These are phyloP conservation scores for Xylaria sp. DNA, from an alignment of 2,329 filamentous ascomycete genomes.

Conservation along the genomic window DNA sequence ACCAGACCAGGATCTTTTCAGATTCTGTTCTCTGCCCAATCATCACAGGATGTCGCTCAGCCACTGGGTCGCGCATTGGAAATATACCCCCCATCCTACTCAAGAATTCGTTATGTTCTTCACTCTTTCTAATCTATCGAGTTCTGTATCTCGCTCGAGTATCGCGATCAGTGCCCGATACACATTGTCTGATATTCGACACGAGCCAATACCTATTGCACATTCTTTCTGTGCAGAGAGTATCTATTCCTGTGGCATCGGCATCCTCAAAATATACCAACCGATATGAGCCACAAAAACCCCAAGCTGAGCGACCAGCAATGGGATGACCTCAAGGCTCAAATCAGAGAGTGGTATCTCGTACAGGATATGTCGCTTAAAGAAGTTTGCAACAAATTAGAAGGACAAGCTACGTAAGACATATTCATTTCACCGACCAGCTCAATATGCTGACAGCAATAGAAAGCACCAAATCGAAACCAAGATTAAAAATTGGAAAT, in stretches of 20 bases:
- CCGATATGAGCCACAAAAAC: conserved; percentile 6
- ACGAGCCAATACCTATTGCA: neutral
- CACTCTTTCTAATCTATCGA: neutral
- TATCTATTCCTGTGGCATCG: neutral
- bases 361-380: conserved; percentile 1
- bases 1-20: neutral
- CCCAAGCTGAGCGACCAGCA: conserved; percentile 11
- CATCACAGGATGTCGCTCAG: neutral
- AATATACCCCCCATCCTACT: neutral
- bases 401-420: conserved; percentile 2
- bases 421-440: neutral
- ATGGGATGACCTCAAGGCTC: conserved; percentile 4
- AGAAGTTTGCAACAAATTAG: neutral
- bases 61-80: neutral
- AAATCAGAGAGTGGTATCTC: conserved; percentile 9
- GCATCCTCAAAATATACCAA: conserved; percentile 5
- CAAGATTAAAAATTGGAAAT: conserved; percentile 13
- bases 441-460: conserved; percentile 7
- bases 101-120: conserved; percentile 5
- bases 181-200: conserved; percentile 9
- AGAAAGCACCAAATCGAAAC: conserved; percentile 1
- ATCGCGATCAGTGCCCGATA: conserved; percentile 2
- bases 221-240: neutral
- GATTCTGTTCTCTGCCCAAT: conserved; percentile 16
- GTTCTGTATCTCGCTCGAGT: conserved; percentile 4